Conservation (phyloP, 176 grass and related monocot species). For the Avena atlantica region DNA sequence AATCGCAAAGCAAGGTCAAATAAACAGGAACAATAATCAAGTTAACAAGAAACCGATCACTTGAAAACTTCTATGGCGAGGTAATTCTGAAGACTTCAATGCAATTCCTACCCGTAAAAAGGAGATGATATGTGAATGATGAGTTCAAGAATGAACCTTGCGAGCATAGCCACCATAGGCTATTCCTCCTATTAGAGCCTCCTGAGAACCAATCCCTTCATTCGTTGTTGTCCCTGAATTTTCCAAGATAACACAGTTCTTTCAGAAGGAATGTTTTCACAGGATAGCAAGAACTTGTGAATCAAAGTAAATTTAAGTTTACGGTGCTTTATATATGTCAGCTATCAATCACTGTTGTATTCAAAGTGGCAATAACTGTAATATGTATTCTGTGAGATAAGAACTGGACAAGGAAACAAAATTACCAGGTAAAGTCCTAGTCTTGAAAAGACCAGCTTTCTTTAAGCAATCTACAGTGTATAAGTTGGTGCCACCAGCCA, state of each 20-base stretch:
- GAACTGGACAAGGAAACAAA: neutral
- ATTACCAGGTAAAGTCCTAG: slow-evolving; percentile 51
- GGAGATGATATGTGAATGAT: neutral
- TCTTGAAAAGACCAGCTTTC: slow-evolving; percentile 71
- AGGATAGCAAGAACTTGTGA: neutral
- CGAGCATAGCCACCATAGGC: slow-evolving; percentile 94
- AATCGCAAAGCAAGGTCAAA: neutral
- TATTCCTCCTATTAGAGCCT: slow-evolving; percentile 86
- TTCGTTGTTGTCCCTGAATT: slow-evolving; percentile 33
- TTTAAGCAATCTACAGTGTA: slow-evolving; percentile 80
- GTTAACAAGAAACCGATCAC: neutral
- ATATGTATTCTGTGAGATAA: neutral
- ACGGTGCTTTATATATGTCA: neutral
- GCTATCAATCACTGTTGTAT: neutral
- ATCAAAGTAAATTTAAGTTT: slow-evolving; percentile 14
- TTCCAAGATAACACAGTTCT: neutral
- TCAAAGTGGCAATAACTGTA: neutral
- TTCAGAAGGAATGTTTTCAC: neutral
- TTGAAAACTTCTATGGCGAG: slow-evolving; percentile 18
- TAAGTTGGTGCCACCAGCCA: slow-evolving; percentile 87
- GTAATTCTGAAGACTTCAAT: slow-evolving; percentile 1
- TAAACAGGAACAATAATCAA: slow-evolving; percentile 13
- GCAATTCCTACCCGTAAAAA: neutral
- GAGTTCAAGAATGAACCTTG: slow-evolving; percentile 64
- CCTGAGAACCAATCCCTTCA: slow-evolving; percentile 24